Evolutionary conservation across 768 basidiomycete genomes (phyloP), one percentile per base, ranked within the genome.

Genomic region (Suillus cothurnatus): DNA sequence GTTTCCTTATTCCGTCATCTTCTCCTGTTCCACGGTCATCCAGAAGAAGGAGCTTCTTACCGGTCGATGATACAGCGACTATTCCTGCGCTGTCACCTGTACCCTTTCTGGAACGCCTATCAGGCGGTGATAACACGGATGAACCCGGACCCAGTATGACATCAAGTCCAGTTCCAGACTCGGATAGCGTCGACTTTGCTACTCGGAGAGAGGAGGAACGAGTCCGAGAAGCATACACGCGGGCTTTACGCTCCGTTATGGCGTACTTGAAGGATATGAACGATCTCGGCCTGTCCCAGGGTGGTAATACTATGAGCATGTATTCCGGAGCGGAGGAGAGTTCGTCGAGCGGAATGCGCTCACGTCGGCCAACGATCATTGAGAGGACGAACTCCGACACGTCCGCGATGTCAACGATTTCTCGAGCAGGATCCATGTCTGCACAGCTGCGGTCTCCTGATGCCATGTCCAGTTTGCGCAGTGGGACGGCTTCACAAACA

Each of bases 201-300:
- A 74, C 83, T 62, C 85, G 86, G 43, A 85, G 84, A 62, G 91
- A 93, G 77, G 89, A 90, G 75, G 91, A 92, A 66, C 82, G 88
- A 38, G 85, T 82, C 21, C 83, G 87, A 36, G 91, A 93, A 71
- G 83, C 87, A 36, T 90, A 91, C 73, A 88, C 86, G 71, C 85
- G 92, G 52, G 95, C 94, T 38, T 82, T 99, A 61, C 87, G 93
- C 63, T 92, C 93, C 12, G 88, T 99, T 21, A 96, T 99, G 91
- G 94, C 95, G 8, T 99, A 99, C 77, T 84, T 99, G 23, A 88
- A 89, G 71, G 97, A 99, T 71, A 91, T 99, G 88, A 91, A 95
- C 72, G 97, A 99, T 72, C 82, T 99, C 36, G 89, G 89, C 21
- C 76, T 88, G 69, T 85, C 88, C 23, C 90, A 90, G 71, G 73